Evolutionary conservation across 441 rosid genomes (phyloP).

Genomic region (Daphne laureola): DNA sequence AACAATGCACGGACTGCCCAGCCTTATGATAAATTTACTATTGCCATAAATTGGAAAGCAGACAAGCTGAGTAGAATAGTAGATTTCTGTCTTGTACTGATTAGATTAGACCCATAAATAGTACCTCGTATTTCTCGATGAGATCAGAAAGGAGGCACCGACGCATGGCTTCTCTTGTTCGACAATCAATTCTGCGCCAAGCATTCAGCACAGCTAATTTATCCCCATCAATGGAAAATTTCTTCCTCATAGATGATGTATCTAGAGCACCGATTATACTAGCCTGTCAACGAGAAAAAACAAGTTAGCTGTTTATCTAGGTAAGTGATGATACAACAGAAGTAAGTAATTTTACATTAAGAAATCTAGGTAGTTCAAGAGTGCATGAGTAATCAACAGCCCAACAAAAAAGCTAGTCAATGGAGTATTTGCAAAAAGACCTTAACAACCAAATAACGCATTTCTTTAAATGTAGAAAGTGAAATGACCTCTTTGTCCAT

Average conservation of each 20-base stretch:
- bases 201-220: constrained; percentile 67
- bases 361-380: too few species aligned
- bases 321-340: too few species aligned
- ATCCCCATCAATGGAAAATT: constrained; percentile 47
- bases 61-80: too few species aligned
- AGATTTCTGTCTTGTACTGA: not conserved
- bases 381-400: too few species aligned
- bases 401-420: too few species aligned
- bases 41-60: not conserved
- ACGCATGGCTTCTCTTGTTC: constrained; percentile 86
- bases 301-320: constrained; percentile 6
- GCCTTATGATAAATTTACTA: not conserved
- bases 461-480: constrained; percentile 13
- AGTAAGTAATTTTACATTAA: too few species aligned
- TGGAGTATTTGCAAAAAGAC: too few species aligned
- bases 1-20: too few species aligned
- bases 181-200: constrained; percentile 72
- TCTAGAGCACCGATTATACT: constrained; percentile 40
- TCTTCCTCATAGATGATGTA: constrained; percentile 32
- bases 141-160: constrained; percentile 84
- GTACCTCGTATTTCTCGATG: constrained; percentile 71
- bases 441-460: not conserved
- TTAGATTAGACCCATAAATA: constrained; percentile 5
- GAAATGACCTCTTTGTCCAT: constrained; percentile 84
- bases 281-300: constrained; percentile 36